A percentile compares a stretch with the other conserved stretches of the same genome.
These are phyloP conservation scores for Leucogyrophana mollusca DNA, from an alignment of 768 basidiomycete genomes.

Conservation along the genomic window DNA sequence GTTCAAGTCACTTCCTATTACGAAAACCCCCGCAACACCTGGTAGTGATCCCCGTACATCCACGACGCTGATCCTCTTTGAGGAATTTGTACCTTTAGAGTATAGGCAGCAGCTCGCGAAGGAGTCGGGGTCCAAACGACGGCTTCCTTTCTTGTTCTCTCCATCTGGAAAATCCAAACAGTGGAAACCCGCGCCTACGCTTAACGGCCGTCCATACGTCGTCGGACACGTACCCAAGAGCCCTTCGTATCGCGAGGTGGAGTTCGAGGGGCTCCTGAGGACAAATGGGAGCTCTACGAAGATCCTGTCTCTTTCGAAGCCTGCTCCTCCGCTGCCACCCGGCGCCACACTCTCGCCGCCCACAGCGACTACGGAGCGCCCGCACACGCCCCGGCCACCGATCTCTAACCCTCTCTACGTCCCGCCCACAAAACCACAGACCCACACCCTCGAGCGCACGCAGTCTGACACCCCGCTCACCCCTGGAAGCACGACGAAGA, in stretches of 20 bases:
- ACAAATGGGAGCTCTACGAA: conserved; percentile 46
- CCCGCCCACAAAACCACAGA: conserved; percentile 14
- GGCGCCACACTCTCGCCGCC: conserved; percentile 21
- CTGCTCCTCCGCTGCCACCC: conserved; percentile 11
- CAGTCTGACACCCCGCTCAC: conserved; percentile 28
- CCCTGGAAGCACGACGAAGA: conserved; percentile 31
- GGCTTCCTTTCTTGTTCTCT: conserved; percentile 69
- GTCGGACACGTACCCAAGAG: conserved; percentile 55
- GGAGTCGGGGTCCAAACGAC: conserved; percentile 51
- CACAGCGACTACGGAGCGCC: background rate
- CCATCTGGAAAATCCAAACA: conserved; percentile 44
- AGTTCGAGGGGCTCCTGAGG: conserved; percentile 75
- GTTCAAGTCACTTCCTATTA: conserved; percentile 72
- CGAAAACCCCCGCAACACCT: conserved; percentile 14
- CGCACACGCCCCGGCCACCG: conserved; percentile 6
- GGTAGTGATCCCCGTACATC: conserved; percentile 68
- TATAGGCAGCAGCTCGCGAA: conserved; percentile 74
- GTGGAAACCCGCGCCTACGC: conserved; percentile 82
- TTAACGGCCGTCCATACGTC: conserved; percentile 77
- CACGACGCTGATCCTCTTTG: conserved; percentile 76
- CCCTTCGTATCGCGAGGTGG: conserved; percentile 59
- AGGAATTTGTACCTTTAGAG: conserved; percentile 91
- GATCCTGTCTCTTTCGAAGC: conserved; percentile 32
- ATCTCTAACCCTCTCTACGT: conserved; percentile 18
- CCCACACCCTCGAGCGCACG: conserved; percentile 17